Evolutionary conservation across 2,329 filamentous ascomycete genomes (phyloP).

Genomic region (Metarhizium sp.): DNA sequence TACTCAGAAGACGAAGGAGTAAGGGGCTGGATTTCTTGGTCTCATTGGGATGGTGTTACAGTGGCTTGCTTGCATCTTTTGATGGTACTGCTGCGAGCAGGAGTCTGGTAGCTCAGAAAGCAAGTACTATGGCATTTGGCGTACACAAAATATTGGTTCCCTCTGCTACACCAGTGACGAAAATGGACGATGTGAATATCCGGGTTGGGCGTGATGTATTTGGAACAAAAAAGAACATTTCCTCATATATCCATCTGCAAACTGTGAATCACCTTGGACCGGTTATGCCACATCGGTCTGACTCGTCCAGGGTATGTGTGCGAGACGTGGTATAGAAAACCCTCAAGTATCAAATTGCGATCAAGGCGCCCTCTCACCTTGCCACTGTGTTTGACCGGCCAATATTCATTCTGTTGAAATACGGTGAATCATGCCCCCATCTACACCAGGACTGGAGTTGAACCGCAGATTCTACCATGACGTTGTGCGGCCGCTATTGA

Average conservation of each 20-base stretch:
- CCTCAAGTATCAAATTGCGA: too few relatives aligned
- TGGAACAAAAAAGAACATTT: background rate
- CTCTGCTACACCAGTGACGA: conserved; percentile 4
- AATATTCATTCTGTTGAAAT: too few relatives aligned
- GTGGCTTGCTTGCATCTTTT: conserved; percentile 50
- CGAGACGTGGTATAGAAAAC: too few relatives aligned
- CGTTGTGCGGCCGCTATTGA: background rate
- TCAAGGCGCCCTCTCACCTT: too few relatives aligned
- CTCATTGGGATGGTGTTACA: conserved; percentile 58
- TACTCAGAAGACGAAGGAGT: conserved; percentile 99
- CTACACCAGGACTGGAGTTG: too few relatives aligned
- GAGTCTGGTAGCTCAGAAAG: conserved; percentile 37
- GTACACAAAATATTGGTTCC: conserved; percentile 56
- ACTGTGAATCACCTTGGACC: background rate
- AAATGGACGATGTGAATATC: conserved; percentile 9
- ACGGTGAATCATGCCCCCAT: too few relatives aligned
- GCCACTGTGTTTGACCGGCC: too few relatives aligned
- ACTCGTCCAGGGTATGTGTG: too few relatives aligned
- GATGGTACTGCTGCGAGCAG: conserved; percentile 38
- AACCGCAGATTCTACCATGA: background rate
- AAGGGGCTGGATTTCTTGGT: conserved; percentile 46
- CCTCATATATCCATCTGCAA: background rate
- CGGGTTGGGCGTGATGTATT: background rate
- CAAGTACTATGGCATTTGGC: conserved; percentile 41
- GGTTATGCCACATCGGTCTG: too few relatives aligned